Base-by-base conservation (phyloP, 768 basidiomycete genomes). In the Lanmaoa pseudosensibilis region DNA sequence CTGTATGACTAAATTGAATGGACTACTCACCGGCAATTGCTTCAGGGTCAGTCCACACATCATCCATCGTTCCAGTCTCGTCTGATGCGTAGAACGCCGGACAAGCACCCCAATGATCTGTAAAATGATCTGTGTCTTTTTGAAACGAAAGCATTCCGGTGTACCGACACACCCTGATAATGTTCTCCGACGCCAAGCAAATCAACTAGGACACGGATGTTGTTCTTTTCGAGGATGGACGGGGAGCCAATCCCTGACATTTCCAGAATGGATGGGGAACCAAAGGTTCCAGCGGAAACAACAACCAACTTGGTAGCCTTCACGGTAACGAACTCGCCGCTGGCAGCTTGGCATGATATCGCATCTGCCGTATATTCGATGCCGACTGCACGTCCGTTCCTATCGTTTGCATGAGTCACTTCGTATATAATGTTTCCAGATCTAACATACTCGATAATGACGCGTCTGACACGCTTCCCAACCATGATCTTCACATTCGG, bases 111-210 rank as follows among this genome's bases (percentile, higher is more conserved):
- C 66, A 57, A 52, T 75, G 73, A 73, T 78, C 56, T 75, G 38
- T 5, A 33, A 21, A 33, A 30, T 7, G 32, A 15, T 1, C 8
- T 9, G 1, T 30, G 11, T 30, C 25, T 15, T 8, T 15, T 6
- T 34, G 19, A 37, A n/a, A 34, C 4, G 6, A 38, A 38, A 2
- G 9, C 1, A 7, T 3, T 2, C 5, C 2, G 4, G 5, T 3
- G 1, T 4, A 23, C 0, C 0, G 18, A 61, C 69, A 38, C 50
- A 80, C 83, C 84, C 60, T 79, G 76, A 50, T 81, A 83, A 59
- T 90, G 82, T 65, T 87, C 85, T 12, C 91, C 90, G 0, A 94
- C 90, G 8, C 86, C 88, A 5, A 88, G 88, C 8, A 92, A 79
- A 51, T 90, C 84, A 11, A 88, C 78, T 11, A 82, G 43, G 52